These are phyloP conservation scores for Cavenderia fasciculata DNA, from an alignment of 78 protist species.

Conservation along the genomic window DNA sequence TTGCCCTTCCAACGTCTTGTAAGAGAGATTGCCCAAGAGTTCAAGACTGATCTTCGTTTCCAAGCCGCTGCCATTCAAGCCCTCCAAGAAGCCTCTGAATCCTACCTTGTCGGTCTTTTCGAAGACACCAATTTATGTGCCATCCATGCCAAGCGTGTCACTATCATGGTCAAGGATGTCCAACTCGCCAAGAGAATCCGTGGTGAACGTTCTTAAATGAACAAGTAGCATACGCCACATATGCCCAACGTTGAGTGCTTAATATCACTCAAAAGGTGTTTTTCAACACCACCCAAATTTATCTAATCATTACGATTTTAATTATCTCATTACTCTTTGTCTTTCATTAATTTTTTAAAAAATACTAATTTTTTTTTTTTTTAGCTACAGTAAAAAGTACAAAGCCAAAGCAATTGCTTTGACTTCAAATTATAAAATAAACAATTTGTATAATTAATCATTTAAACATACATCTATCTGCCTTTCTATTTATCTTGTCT, in stretches of 20 bases:
- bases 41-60: constrained; percentile 94
- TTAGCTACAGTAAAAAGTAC: too few relatives aligned
- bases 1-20: constrained; percentile 88
- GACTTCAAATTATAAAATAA: too few relatives aligned
- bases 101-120: constrained; percentile 94
- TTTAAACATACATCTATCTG: too few relatives aligned
- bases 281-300: constrained; percentile 17
- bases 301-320: too few relatives aligned
- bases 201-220: constrained; percentile 96
- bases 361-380: too few relatives aligned
- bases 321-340: too few relatives aligned
- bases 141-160: constrained; percentile 95
- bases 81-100: constrained; percentile 97
- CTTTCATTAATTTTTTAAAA: too few relatives aligned
- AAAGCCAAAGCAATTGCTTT: too few relatives aligned
- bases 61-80: constrained; percentile 94
- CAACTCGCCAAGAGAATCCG: constrained; percentile 95
- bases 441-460: too few relatives aligned
- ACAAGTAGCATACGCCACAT: too few relatives aligned
- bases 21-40: constrained; percentile 85
- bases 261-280: constrained; percentile 31
- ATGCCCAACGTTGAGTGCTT: too few relatives aligned
- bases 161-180: constrained; percentile 94
- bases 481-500: too few relatives aligned
- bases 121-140: constrained; percentile 96